A percentile compares a stretch with the other conserved stretches of the same genome.
Conservation (phyloP, 495 filamentous ascomycete genomes). For the Aspergillus olivimuriae region DNA sequence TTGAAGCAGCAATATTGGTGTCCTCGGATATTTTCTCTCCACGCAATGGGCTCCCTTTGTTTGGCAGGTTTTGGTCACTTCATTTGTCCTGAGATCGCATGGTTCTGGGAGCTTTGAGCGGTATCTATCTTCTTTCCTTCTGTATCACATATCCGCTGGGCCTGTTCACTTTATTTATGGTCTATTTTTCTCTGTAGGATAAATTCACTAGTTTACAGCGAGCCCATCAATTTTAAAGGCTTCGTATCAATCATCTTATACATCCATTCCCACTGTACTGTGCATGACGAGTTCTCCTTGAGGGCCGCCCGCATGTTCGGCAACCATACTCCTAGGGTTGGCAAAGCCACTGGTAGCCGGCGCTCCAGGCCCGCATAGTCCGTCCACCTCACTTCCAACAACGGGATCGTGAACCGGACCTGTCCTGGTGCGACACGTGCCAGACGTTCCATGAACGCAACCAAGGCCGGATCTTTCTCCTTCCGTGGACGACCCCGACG, state of each 20-base stretch:
- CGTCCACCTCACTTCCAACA: conserved; percentile 14
- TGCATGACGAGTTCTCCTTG: conserved; percentile 3
- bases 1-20: neutral
- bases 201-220: conserved; percentile 9
- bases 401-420: conserved; percentile 34
- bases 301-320: neutral
- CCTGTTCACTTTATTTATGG: conserved; percentile 3
- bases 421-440: conserved; percentile 21
- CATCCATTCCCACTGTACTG: conserved; percentile 36
- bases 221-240: conserved; percentile 29
- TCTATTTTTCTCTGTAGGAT: conserved; percentile 20
- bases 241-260: conserved; percentile 39
- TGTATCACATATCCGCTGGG: neutral
- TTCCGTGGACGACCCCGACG: neutral
- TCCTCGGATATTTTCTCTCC: neutral
- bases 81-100: conserved; percentile 5
- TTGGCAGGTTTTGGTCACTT: neutral
- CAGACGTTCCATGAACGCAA: conserved; percentile 8
- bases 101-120: conserved; percentile 4
- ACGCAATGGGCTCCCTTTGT: conserved; percentile 2
- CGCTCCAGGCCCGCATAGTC: conserved; percentile 1
- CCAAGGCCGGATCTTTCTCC: conserved; percentile 1
- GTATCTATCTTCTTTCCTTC: conserved; percentile 6
- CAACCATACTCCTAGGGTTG: conserved; percentile 22
- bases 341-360: conserved; percentile 27